phyloP scores from a whole-genome alignment of 495 filamentous ascomycete species.

The Hyaloscypha hepaticicola region DNA sequence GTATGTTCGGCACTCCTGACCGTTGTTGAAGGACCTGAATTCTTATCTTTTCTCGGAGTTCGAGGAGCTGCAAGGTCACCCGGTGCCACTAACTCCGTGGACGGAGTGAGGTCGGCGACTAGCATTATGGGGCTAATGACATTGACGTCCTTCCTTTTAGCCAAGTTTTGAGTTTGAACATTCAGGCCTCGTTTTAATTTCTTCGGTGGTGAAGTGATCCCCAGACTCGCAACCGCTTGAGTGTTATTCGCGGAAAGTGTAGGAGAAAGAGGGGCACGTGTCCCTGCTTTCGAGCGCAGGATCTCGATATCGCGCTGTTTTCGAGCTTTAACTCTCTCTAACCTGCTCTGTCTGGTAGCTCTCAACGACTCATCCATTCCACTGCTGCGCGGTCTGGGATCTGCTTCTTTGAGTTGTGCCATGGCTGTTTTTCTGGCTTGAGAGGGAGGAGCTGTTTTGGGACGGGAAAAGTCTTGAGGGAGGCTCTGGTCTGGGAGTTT shows the following conservation, averaged over 20 bases:
- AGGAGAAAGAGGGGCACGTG: background rate
- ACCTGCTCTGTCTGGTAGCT: constrained; percentile 6
- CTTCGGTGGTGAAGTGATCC: constrained; percentile 1
- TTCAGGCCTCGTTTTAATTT: constrained; percentile 5
- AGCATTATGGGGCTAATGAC: constrained; percentile 23
- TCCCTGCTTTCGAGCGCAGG: constrained; percentile 3
- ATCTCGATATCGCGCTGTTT: constrained; percentile 26
- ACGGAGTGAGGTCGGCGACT: constrained; percentile 23
- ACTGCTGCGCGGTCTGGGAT: background rate
- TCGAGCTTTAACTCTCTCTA: constrained; percentile 24
- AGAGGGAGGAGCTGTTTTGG: background rate
- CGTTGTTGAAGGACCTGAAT: background rate
- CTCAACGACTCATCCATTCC: background rate
- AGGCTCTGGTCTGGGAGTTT: background rate
- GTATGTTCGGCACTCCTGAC: background rate
- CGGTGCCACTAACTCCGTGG: background rate
- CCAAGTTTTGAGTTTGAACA: background rate
- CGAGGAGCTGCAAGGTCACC: background rate
- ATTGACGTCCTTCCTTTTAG: background rate
- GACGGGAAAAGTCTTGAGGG: background rate
- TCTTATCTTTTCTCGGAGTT: background rate
- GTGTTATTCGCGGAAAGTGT: background rate
- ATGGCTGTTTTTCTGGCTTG: background rate
- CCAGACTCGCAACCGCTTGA: background rate
- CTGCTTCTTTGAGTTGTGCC: background rate